These are phyloP conservation scores for Candida lessepsii DNA, from an alignment of 805 yeast species.

Conservation along the genomic window DNA sequence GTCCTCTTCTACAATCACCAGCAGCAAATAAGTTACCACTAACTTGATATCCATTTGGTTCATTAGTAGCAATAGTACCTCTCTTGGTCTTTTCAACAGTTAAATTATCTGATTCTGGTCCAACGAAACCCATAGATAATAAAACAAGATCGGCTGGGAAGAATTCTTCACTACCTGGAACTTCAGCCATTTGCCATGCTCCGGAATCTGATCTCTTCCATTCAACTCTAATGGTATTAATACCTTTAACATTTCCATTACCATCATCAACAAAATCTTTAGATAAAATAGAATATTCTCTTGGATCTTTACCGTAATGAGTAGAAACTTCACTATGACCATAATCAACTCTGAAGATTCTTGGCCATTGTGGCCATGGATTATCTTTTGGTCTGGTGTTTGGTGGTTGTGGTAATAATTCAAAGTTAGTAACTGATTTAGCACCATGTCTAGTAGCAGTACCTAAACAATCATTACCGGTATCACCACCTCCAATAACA, in stretches of 20 bases:
- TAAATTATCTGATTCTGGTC: constrained; percentile 85
- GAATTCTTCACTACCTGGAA: constrained; percentile 90
- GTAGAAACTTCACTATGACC: constrained; percentile 95
- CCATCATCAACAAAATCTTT: constrained; percentile 96
- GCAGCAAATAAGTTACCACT: constrained; percentile 80
- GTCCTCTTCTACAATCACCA: constrained; percentile 99
- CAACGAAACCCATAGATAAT: constrained; percentile 95
- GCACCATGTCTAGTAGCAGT: constrained; percentile 98
- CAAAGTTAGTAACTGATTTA: constrained; percentile 88
- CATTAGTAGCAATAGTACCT: constrained; percentile 75
- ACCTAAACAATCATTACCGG: constrained; percentile 98
- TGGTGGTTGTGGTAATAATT: constrained; percentile 91
- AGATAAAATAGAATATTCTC: constrained; percentile 92
- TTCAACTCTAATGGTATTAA: constrained; percentile 94
- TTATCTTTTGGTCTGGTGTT: constrained; percentile 83
- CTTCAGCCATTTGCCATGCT: constrained; percentile 98
- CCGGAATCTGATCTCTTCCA: constrained; percentile 96
- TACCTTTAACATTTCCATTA: constrained; percentile 91
- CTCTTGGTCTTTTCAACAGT: constrained; percentile 69
- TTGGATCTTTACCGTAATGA: constrained; percentile 95
- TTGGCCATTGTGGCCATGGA: constrained; percentile 99
- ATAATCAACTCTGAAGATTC: constrained; percentile 95
- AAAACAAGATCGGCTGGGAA: constrained; percentile 94
- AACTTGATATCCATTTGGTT: constrained; percentile 66
- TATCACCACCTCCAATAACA: constrained; percentile 99